These are phyloP conservation scores for Tremellales sp. DNA, from an alignment of 1,284 basidiomycete genomes.

Conservation along the genomic window DNA sequence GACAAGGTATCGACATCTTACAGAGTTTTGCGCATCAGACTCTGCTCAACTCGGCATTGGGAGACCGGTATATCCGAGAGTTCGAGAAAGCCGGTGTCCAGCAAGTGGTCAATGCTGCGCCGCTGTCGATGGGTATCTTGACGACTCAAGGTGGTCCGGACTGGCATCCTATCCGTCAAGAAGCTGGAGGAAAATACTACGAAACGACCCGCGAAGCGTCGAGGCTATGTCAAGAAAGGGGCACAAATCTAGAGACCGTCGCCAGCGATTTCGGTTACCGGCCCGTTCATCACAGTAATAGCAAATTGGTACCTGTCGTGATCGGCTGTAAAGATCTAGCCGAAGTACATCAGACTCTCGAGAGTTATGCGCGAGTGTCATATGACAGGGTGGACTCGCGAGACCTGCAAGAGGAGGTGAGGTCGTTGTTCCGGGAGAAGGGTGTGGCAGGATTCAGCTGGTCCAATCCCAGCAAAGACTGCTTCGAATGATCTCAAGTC, in stretches of 20 bases:
- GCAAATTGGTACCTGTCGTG: slow-evolving; percentile 61
- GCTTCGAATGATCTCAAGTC: not conserved
- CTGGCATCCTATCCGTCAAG: slow-evolving; percentile 75
- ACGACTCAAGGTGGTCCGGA: slow-evolving; percentile 59
- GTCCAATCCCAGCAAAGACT: slow-evolving; percentile 21
- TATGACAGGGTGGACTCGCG: slow-evolving; percentile 44
- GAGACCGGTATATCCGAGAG: slow-evolving; percentile 57
- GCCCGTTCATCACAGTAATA: slow-evolving; percentile 40
- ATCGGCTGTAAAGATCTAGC: slow-evolving; percentile 65
- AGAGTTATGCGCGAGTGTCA: slow-evolving; percentile 62
- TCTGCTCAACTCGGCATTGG: slow-evolving; percentile 70
- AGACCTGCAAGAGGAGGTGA: slow-evolving; percentile 54
- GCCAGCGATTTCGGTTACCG: slow-evolving; percentile 70
- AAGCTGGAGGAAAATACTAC: slow-evolving; percentile 12
- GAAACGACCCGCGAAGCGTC: slow-evolving; percentile 24
- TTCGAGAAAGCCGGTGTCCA: slow-evolving; percentile 62
- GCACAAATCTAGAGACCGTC: slow-evolving; percentile 58
- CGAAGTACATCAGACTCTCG: slow-evolving; percentile 71
- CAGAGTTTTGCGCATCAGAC: slow-evolving; percentile 84
- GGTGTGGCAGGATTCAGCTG: slow-evolving; percentile 55
- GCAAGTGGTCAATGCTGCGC: slow-evolving; percentile 78
- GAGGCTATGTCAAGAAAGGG: slow-evolving; percentile 21
- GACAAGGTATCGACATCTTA: slow-evolving; percentile 63
- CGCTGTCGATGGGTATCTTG: slow-evolving; percentile 87
- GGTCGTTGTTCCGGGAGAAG: slow-evolving; percentile 53